Conservation (phyloP, 352 stramenopile species). For the Pythium dissotocum region DNA sequence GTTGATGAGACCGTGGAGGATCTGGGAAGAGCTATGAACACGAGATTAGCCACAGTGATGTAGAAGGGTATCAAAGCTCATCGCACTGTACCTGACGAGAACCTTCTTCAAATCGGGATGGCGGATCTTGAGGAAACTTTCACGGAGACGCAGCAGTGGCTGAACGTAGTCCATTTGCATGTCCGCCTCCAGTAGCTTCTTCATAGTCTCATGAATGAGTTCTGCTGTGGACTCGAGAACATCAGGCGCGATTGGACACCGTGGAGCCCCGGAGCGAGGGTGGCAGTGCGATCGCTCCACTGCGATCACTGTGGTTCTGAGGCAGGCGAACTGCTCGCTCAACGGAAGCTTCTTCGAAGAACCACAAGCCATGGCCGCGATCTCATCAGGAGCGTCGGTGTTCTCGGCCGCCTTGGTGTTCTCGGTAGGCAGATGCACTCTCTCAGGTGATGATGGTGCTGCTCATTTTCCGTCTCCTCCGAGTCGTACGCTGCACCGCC, state of each 20-base stretch:
- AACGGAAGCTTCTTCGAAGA: no score
- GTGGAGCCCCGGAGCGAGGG: not conserved
- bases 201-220: slow-evolving; percentile 1
- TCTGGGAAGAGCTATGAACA: not conserved
- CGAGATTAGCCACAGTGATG: not conserved
- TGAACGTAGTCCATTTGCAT: not conserved
- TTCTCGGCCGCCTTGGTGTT: no score
- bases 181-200: not conserved
- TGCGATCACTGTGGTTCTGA: no score
- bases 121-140: not conserved
- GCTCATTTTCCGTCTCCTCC: slow-evolving; percentile 11
- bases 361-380: no score
- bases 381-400: no score
- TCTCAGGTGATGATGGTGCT: no score
- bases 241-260: not conserved
- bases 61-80: no score
- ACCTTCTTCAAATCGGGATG: slow-evolving; percentile 12
- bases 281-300: no score
- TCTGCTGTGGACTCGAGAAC: not conserved
- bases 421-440: no score
- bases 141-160: slow-evolving; percentile 7
- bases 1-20: slow-evolving; percentile 9
- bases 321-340: no score
- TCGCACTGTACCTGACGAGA: slow-evolving; percentile 1
- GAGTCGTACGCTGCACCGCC: not conserved